Conservation (phyloP, 805 yeast genomes). For the Starmerella apis region DNA sequence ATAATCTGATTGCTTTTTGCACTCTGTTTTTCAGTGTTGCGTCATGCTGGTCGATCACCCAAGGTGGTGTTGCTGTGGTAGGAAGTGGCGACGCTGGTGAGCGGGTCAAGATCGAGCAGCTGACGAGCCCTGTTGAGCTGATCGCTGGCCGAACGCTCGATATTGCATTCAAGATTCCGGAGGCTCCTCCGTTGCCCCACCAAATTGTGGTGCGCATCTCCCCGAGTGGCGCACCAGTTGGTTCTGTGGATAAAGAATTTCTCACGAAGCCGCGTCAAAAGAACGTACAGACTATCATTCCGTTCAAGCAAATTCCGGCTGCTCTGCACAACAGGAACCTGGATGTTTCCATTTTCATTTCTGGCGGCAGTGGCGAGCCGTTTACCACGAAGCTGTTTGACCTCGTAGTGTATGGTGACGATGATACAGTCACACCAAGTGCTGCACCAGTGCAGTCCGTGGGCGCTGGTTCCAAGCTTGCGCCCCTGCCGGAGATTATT, state of each 20-base stretch:
- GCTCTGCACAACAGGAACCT: constrained; percentile 27
- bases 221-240: constrained; percentile 4
- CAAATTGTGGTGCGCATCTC: constrained; percentile 21
- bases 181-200: constrained; percentile 19
- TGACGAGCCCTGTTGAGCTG: constrained; percentile 18
- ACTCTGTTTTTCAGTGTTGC: constrained; percentile 8
- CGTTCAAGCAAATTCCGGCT: constrained; percentile 29
- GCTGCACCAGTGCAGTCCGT: constrained; percentile 7
- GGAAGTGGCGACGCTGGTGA: constrained; percentile 21
- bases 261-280: constrained; percentile 30
- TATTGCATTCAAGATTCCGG: constrained; percentile 21
- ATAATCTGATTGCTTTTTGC: not conserved
- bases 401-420: constrained; percentile 18
- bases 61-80: constrained; percentile 24
- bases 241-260: constrained; percentile 15
- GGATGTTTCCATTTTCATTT: constrained; percentile 26
- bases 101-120: constrained; percentile 12
- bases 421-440: constrained; percentile 12
- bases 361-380: constrained; percentile 26
- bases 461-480: constrained; percentile 26
- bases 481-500: constrained; percentile 48
- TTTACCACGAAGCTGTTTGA: constrained; percentile 20
- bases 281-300: constrained; percentile 28
- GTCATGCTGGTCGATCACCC: constrained; percentile 25
- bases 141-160: constrained; percentile 20